Conservation (phyloP, 345 rosid genomes). For the Isatis tinctoria region DNA sequence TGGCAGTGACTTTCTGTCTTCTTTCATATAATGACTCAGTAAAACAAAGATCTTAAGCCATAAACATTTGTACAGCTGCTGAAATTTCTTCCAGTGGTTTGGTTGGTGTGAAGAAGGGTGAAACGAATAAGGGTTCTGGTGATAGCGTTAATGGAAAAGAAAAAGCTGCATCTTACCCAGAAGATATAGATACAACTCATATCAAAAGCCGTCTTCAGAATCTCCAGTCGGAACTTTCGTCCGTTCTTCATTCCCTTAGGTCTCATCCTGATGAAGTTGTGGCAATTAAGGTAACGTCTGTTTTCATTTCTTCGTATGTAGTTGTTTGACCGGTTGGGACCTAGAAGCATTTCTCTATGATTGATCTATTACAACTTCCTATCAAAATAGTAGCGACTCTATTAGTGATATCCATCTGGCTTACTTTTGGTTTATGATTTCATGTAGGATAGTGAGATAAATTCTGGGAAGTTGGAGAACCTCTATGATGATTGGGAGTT, state of each 20-base stretch:
- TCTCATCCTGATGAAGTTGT: conserved; percentile 41
- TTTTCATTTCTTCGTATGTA: not conserved
- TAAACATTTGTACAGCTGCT: conserved; percentile 45
- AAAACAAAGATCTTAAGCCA: not conserved
- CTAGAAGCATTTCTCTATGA: not conserved
- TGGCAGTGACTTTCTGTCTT: conserved; percentile 8
- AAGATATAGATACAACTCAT: conserved; percentile 35
- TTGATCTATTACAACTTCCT: not conserved
- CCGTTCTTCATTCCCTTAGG: conserved; percentile 59
- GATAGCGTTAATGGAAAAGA: conserved; percentile 33
- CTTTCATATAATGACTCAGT: not conserved
- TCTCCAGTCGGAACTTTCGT: conserved; percentile 75
- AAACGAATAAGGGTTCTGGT: conserved; percentile 25
- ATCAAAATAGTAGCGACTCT: conserved; percentile 12
- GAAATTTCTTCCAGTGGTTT: conserved; percentile 35
- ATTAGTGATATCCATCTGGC: not conserved
- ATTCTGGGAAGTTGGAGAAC: conserved; percentile 39
- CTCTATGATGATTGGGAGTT: conserved; percentile 86
- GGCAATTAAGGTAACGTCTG: conserved; percentile 38
- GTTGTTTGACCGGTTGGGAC: not conserved
- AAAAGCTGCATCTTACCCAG: conserved; percentile 26
- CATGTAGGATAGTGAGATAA: conserved; percentile 18
- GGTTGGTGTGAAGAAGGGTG: conserved; percentile 17
- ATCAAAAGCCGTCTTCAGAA: conserved; percentile 57
- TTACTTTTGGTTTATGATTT: conserved; percentile 14